A percentile compares a stretch with the other conserved stretches of the same genome.
Conservation (phyloP, 2,329 filamentous ascomycete species). For the Zasmidium citrigriseum region DNA sequence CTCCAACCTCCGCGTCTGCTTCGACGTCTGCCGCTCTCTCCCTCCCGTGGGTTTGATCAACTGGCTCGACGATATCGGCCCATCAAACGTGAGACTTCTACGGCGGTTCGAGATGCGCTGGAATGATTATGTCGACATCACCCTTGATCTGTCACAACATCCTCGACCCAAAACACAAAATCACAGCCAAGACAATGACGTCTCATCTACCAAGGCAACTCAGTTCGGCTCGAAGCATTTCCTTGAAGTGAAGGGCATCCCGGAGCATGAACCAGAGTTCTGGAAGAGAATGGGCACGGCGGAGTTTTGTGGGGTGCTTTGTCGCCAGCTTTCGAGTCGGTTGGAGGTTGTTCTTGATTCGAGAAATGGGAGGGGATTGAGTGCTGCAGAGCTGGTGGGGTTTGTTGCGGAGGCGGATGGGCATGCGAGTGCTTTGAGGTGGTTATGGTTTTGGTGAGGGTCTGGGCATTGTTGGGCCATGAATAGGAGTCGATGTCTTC, state of each 20-base stretch:
- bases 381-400: slow-evolving; percentile 7
- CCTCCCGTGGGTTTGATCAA: slow-evolving; percentile 4
- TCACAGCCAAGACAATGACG: background rate
- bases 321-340: slow-evolving; percentile 5
- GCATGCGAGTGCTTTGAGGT: slow-evolving; percentile 18
- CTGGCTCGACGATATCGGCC: slow-evolving; percentile 18
- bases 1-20: slow-evolving; percentile 17
- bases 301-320: slow-evolving; percentile 15
- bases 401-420: slow-evolving; percentile 12
- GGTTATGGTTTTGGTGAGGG: slow-evolving; percentile 21
- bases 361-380: background rate
- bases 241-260: slow-evolving; percentile 13
- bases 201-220: background rate
- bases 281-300: slow-evolving; percentile 18
- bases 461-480: background rate
- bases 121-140: slow-evolving; percentile 21
- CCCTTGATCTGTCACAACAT: slow-evolving; percentile 11
- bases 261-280: slow-evolving; percentile 7
- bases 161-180: background rate
- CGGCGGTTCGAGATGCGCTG: slow-evolving; percentile 18
- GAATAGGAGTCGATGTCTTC: no score
- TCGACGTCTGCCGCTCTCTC: slow-evolving; percentile 9
- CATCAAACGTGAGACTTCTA: slow-evolving; percentile 10
- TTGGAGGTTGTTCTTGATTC: slow-evolving; percentile 7
- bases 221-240: slow-evolving; percentile 2